These are phyloP conservation scores for Akebia trifoliata DNA, from an alignment of 164 flowering plant genomes.

Conservation along the genomic window DNA sequence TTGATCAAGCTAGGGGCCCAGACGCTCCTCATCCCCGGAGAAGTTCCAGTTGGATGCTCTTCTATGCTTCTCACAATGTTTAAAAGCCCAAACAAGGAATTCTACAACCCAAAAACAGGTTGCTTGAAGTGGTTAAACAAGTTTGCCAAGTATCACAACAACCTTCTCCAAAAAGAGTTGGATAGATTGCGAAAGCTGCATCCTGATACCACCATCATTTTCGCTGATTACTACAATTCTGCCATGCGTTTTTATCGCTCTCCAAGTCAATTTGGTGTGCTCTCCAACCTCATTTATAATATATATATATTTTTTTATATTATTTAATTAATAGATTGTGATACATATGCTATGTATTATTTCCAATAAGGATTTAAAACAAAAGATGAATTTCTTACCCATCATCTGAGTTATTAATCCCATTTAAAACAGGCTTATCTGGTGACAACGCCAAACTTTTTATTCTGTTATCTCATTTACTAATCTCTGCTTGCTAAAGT, in stretches of 20 bases:
- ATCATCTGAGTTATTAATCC: too few relatives aligned
- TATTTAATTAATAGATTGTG: too few relatives aligned
- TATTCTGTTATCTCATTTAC: too few relatives aligned
- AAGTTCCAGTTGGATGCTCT: slow-evolving; percentile 29
- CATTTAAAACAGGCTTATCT: too few relatives aligned
- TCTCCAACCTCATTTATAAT: too few relatives aligned
- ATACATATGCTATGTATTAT: too few relatives aligned
- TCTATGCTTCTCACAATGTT: slow-evolving; percentile 11
- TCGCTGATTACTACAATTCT: slow-evolving; percentile 31
- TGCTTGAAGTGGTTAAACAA: slow-evolving; percentile 20
- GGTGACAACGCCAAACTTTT: too few relatives aligned
- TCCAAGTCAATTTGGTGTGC: slow-evolving; percentile 22
- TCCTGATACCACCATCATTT: slow-evolving; percentile 26
- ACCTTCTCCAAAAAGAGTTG: slow-evolving; percentile 15
- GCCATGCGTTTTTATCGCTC: slow-evolving; percentile 16
- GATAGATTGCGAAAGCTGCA: slow-evolving; percentile 12
- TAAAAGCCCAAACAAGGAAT: slow-evolving; percentile 8
- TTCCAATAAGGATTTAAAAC: too few relatives aligned
- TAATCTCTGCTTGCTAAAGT: too few relatives aligned
- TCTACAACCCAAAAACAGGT: slow-evolving; percentile 22
- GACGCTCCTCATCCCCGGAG: slow-evolving; percentile 26
- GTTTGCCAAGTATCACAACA: slow-evolving; percentile 23
- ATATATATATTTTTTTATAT: too few relatives aligned
- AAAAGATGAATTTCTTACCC: too few relatives aligned
- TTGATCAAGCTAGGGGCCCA: slow-evolving; percentile 24